These are phyloP conservation scores for Rhodotorula taiwanensis DNA, from an alignment of 768 basidiomycete genomes.

Conservation along the genomic window DNA sequence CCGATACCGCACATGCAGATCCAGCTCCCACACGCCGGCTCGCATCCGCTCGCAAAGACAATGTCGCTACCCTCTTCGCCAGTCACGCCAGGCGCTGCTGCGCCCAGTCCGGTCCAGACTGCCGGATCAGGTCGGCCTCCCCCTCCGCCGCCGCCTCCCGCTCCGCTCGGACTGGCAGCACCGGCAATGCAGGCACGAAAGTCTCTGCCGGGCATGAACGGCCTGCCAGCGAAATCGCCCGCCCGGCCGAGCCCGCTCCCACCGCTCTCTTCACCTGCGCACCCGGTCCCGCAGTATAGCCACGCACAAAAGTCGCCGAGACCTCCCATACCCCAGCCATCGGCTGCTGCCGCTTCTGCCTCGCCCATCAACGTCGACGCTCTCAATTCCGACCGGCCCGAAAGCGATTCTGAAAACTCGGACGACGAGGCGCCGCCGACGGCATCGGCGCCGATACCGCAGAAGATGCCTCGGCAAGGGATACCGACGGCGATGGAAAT, in stretches of 20 bases:
- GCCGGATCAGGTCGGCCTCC: not conserved
- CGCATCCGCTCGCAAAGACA: constrained; percentile 33
- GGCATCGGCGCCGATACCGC: not conserved
- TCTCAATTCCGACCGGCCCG: constrained; percentile 11
- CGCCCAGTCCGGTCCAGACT: not conserved
- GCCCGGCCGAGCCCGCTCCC: not conserved
- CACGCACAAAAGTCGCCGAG: not conserved
- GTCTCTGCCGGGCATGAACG: not conserved
- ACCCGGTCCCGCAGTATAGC: not conserved
- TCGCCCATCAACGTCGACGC: not conserved
- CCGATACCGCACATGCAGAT: not conserved
- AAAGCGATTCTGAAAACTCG: constrained; percentile 20
- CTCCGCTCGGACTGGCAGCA: not conserved
- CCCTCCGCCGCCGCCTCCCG: constrained; percentile 1
- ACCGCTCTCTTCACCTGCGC: constrained; percentile 5
- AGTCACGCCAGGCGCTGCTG: not conserved
- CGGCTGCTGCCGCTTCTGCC: not conserved
- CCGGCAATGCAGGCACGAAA: constrained; percentile 8
- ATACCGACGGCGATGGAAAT: not conserved
- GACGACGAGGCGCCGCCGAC: constrained; percentile 3
- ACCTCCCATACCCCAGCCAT: not conserved
- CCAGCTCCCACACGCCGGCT: constrained; percentile 20
- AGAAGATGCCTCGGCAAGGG: not conserved
- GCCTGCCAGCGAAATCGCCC: not conserved
- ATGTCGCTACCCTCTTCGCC: constrained; percentile 29